These are phyloP conservation scores for Meredithiella fracta DNA, from an alignment of 2,329 filamentous ascomycete species.

Conservation along the genomic window DNA sequence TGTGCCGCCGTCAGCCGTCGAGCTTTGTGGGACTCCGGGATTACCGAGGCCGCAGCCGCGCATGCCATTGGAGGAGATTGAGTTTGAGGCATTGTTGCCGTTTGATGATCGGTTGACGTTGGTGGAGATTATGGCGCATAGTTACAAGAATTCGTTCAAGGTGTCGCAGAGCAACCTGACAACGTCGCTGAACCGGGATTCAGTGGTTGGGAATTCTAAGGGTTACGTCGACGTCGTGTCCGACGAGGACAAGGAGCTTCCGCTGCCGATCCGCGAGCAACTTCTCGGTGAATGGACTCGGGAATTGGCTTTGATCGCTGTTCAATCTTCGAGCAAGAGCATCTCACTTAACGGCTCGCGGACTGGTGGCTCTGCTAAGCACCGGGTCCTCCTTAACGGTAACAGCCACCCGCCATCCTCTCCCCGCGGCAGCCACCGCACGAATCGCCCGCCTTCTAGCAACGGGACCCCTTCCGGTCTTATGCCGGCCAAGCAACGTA, in stretches of 20 bases:
- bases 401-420: slow-evolving; percentile 22
- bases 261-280: slow-evolving; percentile 50
- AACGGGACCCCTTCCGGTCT: slow-evolving; percentile 22
- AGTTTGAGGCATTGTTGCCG: slow-evolving; percentile 49
- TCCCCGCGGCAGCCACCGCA: slow-evolving; percentile 28
- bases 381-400: slow-evolving; percentile 44
- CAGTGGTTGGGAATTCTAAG: slow-evolving; percentile 2
- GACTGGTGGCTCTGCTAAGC: slow-evolving; percentile 36
- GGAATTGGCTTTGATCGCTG: slow-evolving; percentile 51
- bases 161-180: slow-evolving; percentile 56
- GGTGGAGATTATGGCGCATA: slow-evolving; percentile 55
- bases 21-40: slow-evolving; percentile 41
- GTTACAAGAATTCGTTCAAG: slow-evolving; percentile 45
- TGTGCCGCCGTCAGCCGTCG: slow-evolving; percentile 49
- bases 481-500: slow-evolving; percentile 30
- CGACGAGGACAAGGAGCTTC: slow-evolving; percentile 34
- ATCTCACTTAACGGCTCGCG: slow-evolving; percentile 63
- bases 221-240: background rate
- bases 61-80: slow-evolving; percentile 36
- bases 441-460: slow-evolving; percentile 32
- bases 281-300: slow-evolving; percentile 69
- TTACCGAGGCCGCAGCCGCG: slow-evolving; percentile 27
- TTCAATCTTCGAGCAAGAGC: slow-evolving; percentile 53
- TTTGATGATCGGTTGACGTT: slow-evolving; percentile 60
- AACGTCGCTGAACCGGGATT: slow-evolving; percentile 44